These are phyloP conservation scores for Plenodomus biglobosus DNA, from an alignment of 2,329 filamentous ascomycete species.

Conservation along the genomic window DNA sequence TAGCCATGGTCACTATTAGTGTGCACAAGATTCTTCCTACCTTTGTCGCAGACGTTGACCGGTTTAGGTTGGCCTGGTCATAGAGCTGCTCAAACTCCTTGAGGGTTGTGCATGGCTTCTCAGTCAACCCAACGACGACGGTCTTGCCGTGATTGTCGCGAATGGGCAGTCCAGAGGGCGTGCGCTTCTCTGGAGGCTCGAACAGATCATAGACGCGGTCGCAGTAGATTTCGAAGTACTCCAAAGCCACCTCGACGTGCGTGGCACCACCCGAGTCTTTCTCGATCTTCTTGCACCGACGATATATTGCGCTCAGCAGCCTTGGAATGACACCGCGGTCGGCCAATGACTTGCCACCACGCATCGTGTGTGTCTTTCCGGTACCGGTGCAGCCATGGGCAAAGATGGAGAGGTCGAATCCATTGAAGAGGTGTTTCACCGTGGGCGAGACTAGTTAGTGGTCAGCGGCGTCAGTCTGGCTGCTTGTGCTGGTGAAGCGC, in stretches of 20 bases:
- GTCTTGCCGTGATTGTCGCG: constrained; percentile 86
- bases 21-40: constrained; percentile 41
- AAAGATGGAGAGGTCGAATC: constrained; percentile 73
- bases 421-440: constrained; percentile 88
- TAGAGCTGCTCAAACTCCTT: constrained; percentile 91
- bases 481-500: constrained; percentile 5
- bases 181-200: constrained; percentile 83
- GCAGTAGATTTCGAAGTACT: constrained; percentile 97
- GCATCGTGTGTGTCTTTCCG: constrained; percentile 95
- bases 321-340: constrained; percentile 87
- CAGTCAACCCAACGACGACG: constrained; percentile 80
- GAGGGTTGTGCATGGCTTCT: constrained; percentile 77
- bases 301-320: constrained; percentile 80
- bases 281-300: constrained; percentile 78
- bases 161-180: constrained; percentile 74
- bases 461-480: constrained; percentile 21
- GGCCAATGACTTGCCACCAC: constrained; percentile 80
- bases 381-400: constrained; percentile 93
- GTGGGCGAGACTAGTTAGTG: constrained; percentile 72
- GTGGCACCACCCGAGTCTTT: constrained; percentile 75
- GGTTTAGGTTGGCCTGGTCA: constrained; percentile 87
- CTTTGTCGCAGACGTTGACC: constrained; percentile 87
- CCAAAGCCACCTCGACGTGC: constrained; percentile 72
- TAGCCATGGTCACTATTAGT: constrained; percentile 3
- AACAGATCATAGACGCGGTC: constrained; percentile 93